Evolutionary conservation across 2,329 filamentous ascomycete species (phyloP).

Genomic region (Colletotrichum simmondsii): DNA sequence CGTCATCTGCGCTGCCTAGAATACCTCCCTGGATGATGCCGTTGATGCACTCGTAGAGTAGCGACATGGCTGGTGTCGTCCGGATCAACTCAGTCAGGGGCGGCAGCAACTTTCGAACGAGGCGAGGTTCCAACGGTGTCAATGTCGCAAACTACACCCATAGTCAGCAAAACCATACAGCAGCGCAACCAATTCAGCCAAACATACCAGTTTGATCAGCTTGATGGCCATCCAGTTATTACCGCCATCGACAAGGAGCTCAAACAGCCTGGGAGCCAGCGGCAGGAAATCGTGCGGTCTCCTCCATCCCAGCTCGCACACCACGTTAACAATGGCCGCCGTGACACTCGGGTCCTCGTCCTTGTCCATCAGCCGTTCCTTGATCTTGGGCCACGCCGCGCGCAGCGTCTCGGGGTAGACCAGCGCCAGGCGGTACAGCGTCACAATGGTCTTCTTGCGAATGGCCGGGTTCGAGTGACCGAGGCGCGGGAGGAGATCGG

Average conservation of each 20-base stretch:
- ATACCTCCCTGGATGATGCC: constrained; percentile 98
- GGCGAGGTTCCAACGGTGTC: constrained; percentile 89
- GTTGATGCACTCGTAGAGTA: constrained; percentile 98
- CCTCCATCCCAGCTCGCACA: constrained; percentile 95
- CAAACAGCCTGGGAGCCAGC: constrained; percentile 89
- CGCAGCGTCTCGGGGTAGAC: constrained; percentile 96
- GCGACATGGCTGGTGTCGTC: constrained; percentile 96
- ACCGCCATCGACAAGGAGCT: constrained; percentile 87
- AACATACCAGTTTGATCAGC: constrained; percentile 88
- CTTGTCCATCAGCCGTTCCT: constrained; percentile 91
- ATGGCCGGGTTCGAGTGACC: constrained; percentile 87
- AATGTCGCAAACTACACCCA: constrained; percentile 84
- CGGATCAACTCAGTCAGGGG: constrained; percentile 93
- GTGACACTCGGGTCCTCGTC: constrained; percentile 93
- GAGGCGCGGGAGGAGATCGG: constrained; percentile 86
- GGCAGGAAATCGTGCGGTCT: constrained; percentile 94
- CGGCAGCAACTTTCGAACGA: constrained; percentile 90
- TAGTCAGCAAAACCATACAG: constrained; percentile 10
- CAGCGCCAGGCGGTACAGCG: constrained; percentile 89
- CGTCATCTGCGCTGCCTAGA: constrained; percentile 82
- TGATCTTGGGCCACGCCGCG: constrained; percentile 96
- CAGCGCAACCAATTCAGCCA: neutral
- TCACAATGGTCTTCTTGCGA: constrained; percentile 95
- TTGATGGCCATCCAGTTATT: constrained; percentile 99
- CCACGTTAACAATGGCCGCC: constrained; percentile 94